Conservation (phyloP, 352 stramenopile genomes). For the Pythium grandisporangium region DNA sequence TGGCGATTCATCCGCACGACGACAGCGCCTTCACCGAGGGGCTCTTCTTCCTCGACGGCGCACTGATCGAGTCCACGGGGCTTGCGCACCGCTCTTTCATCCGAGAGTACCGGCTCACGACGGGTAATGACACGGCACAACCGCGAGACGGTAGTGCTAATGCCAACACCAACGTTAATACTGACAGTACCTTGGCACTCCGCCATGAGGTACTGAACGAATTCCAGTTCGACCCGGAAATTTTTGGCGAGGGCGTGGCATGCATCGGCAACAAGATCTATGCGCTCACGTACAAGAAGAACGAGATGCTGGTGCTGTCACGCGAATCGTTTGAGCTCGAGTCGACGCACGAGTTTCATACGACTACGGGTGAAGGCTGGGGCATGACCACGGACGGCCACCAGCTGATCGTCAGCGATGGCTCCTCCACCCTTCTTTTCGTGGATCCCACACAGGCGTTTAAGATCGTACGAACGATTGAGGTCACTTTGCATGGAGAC, state of each 20-base stretch:
- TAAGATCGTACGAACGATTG: constrained; percentile 39
- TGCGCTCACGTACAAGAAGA: constrained; percentile 73
- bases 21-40: constrained; percentile 62
- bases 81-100: constrained; percentile 59
- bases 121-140: background rate
- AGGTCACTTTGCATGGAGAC: constrained; percentile 28
- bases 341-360: constrained; percentile 43
- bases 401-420: constrained; percentile 82
- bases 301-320: constrained; percentile 56
- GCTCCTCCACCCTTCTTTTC: constrained; percentile 68
- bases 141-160: background rate
- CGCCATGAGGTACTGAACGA: constrained; percentile 22
- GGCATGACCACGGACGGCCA: constrained; percentile 77
- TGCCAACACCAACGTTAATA: background rate
- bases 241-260: constrained; percentile 79
- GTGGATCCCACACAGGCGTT: constrained; percentile 58
- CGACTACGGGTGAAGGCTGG: constrained; percentile 82
- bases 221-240: constrained; percentile 36
- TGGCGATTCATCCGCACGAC: constrained; percentile 65
- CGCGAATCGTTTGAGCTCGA: constrained; percentile 42
- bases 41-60: constrained; percentile 46
- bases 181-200: background rate
- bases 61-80: constrained; percentile 70
- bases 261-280: constrained; percentile 66
- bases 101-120: constrained; percentile 38